phyloP scores from a whole-genome alignment of 108 stramenopile genomes.

The Aurantiochytrium sp. region DNA sequence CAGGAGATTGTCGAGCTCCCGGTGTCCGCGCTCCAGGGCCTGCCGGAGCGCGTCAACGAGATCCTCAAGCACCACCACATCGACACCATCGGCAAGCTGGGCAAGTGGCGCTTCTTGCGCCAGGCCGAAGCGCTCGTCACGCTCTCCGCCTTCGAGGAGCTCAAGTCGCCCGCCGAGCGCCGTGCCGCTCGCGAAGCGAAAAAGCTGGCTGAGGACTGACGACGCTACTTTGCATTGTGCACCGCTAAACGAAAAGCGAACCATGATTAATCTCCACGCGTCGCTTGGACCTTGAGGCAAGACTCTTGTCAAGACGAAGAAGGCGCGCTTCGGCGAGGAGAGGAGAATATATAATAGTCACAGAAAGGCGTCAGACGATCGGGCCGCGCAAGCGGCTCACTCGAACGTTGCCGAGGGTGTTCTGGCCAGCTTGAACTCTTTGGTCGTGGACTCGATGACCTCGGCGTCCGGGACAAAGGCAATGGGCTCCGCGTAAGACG shows the following conservation, averaged over 20 bases:
- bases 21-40: constrained; percentile 42
- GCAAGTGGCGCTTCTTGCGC: background rate
- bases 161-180: background rate
- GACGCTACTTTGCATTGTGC: background rate
- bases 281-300: too few relatives aligned
- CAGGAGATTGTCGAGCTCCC: constrained; percentile 48
- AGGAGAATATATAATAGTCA: too few relatives aligned
- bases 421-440: background rate
- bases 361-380: too few relatives aligned
- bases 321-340: too few relatives aligned
- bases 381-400: too few relatives aligned
- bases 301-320: too few relatives aligned
- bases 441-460: background rate
- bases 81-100: background rate
- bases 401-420: background rate
- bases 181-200: background rate
- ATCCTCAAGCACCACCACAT: constrained; percentile 1
- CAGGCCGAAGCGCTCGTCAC: background rate
- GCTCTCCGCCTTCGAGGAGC: background rate
- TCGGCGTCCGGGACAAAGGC: background rate
- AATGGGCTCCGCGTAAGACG: background rate
- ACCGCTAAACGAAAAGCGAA: background rate
- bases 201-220: too few relatives aligned
- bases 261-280: too few relatives aligned
- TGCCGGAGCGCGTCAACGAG: background rate